Evolutionary conservation across 306 rosid species (phyloP), one percentile per base, ranked within the genome.

Genomic region (Ceratonia siliqua): DNA sequence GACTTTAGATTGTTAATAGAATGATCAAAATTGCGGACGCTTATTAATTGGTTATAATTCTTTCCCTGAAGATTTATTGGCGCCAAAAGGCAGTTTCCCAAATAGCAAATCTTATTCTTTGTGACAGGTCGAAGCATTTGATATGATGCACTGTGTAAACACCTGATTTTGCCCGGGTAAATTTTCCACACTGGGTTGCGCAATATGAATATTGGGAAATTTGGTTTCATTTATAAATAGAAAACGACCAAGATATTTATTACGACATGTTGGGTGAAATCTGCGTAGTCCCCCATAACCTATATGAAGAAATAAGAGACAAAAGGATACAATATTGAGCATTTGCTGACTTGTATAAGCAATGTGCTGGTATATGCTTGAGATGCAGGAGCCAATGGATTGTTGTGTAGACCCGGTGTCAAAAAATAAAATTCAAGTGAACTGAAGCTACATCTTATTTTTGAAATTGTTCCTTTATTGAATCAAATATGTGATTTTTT

Each of bases 51-150:
- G 46, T 5, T 3, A 32, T 20, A 21, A 33, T 28, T 3, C 22
- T 50, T 20, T 35, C 11, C 20, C 14, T 0, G 18, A 70, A 11
- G 21, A 52, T 20, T 20, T 12, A 20, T 70, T 70, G 74, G 74
- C 74, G 62, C 74, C 74, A 70, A 70, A 69, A 52, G 22, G 48
- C 62, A 2, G 46, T 30, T 49, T 13, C 10, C 46, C 46, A 71
- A 38, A 54, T 14, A 7, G 65, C 53, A 54, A 24, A 4, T 21
- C 6, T 6, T 21, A 33, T 27, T 70, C 13, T 35, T 70, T 22
- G 25, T 69, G 27, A 18, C 8, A 1, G 20, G 74, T 68, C 5
- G 48, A 52, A 13, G 50, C 36, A 21, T 32, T 68, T 49, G 10
- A 22, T 28, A 7, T 18, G 22, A 28, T 28, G 68, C 42, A 33